These are phyloP conservation scores for Debaryomyces udenii DNA, from an alignment of 1,139 yeast genomes.

Conservation along the genomic window DNA sequence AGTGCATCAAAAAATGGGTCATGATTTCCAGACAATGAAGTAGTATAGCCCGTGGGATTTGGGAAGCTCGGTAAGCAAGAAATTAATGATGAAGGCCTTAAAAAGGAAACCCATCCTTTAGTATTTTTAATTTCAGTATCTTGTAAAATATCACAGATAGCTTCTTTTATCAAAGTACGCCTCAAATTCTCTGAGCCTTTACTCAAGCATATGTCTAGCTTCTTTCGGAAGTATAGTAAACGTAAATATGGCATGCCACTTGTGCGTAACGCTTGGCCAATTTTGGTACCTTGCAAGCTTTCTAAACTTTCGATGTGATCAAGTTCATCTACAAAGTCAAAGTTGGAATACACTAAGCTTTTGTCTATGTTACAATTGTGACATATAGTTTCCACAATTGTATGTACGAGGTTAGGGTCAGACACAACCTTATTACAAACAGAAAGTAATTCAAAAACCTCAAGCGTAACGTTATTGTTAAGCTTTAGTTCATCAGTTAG, in stretches of 20 bases:
- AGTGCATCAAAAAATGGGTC: background rate
- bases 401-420: conserved; percentile 20
- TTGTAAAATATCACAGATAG: background rate
- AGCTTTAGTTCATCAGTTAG: conserved; percentile 23
- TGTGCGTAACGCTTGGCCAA: background rate
- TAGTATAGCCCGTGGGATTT: background rate
- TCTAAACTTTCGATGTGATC: conserved; percentile 6
- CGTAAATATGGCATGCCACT: conserved; percentile 4
- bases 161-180: background rate
- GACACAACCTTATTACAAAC: conserved; percentile 19
- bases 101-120: conserved; percentile 12
- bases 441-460: conserved; percentile 25
- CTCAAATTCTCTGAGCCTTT: background rate
- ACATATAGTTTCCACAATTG: conserved; percentile 26
- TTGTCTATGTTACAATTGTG: conserved; percentile 12
- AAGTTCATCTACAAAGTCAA: conserved; percentile 4
- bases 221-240: conserved; percentile 9
- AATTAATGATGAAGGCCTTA: conserved; percentile 5
- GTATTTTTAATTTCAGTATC: background rate
- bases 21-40: background rate
- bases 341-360: background rate
- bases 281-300: conserved; percentile 1
- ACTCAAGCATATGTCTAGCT: background rate
- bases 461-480: conserved; percentile 25
- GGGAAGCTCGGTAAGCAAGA: conserved; percentile 4